Evolutionary conservation across 768 basidiomycete genomes (phyloP), one percentile per base, ranked within the genome.

Genomic region (Leccinum broughii): DNA sequence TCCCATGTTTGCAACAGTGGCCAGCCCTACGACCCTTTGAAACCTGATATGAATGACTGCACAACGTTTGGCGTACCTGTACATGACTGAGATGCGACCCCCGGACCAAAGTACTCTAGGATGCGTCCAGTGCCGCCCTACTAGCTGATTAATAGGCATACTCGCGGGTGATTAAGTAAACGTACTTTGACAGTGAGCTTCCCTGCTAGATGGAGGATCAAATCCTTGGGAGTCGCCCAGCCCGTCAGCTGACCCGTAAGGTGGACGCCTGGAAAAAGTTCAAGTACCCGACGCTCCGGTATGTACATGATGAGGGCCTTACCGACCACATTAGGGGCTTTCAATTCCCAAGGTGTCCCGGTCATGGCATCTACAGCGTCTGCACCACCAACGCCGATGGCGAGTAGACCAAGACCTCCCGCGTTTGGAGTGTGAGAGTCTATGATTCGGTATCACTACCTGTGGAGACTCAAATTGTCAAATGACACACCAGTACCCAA

Each of bases 371-470:
- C 97, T 20, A 98, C 95, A 24, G 94, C 94, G 70, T 99, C 97
- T 35, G 96, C 97, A 57, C 97, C 97, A 62, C 97, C 97, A n/a
- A 99, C 96, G 55, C 97, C 97, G 56, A 98, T 97, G 5, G 97
- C 97, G 61, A 99, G 83, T 81, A 95, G 84, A 11, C 97, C 96
- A 54, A 99, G 84, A 30, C 97, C 97, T 57, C 96, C 95, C 55
- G 97, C 97, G 72, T 99, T 98, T 1, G 97, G 97, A 2, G 97
- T 98, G 75, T 99, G 97, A 24, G 93, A 95, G 75, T 98, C 96
- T 86, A 73, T 63, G 59, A n/a, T 56, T 28, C 53, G 60, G 1
- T 32, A 56, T 66, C 17, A 62, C 15, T 35, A 10, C 51, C 44
- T 49, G 28, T 15, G 4, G 22, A 44, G n/a, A 24, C 28, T 51